Percentiles rank a stretch among this genome's conserved stretches.
Evolutionary conservation across 768 basidiomycete genomes (phyloP).

Genomic region (Boletus bicolor): DNA sequence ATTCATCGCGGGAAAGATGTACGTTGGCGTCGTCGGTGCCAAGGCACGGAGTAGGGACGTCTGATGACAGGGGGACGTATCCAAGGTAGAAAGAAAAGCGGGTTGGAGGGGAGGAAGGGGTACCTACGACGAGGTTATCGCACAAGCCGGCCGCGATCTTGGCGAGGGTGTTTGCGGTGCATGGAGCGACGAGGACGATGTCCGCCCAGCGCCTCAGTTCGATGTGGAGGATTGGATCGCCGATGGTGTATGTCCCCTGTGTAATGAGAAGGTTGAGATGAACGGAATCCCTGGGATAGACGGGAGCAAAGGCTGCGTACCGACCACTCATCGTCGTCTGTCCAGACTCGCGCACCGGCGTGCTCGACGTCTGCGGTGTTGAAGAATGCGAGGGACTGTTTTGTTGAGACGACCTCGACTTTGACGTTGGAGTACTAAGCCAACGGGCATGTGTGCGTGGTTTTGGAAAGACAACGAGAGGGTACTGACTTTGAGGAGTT

Average conservation of each 20-base stretch:
- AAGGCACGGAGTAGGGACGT: slow-evolving; percentile 83
- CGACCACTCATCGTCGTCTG: slow-evolving; percentile 89
- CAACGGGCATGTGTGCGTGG: background rate
- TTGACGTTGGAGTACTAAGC: slow-evolving; percentile 68
- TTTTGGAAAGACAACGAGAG: background rate
- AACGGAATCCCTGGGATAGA: background rate
- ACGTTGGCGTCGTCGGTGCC: slow-evolving; percentile 79
- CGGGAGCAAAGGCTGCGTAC: slow-evolving; percentile 41
- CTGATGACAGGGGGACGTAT: slow-evolving; percentile 29
- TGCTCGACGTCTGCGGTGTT: slow-evolving; percentile 46
- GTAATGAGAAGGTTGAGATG: background rate
- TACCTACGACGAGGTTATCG: slow-evolving; percentile 78
- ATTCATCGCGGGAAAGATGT: slow-evolving; percentile 97
- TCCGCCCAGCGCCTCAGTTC: slow-evolving; percentile 95
- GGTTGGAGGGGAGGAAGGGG: too few relatives aligned
- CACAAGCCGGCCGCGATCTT: slow-evolving; percentile 88
- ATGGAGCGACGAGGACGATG: slow-evolving; percentile 90
- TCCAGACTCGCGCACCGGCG: slow-evolving; percentile 71
- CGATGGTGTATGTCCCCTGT: slow-evolving; percentile 71
- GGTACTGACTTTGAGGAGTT: slow-evolving; percentile 60
- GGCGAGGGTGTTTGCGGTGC: slow-evolving; percentile 93
- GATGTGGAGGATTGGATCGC: slow-evolving; percentile 94
- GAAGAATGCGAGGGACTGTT: slow-evolving; percentile 76
- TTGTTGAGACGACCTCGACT: slow-evolving; percentile 82
- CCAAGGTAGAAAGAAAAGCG: background rate